Evolutionary conservation across 257 asterid species (phyloP), one percentile per base, ranked within the genome.

Genomic region (Haberlea rhodopensis): DNA sequence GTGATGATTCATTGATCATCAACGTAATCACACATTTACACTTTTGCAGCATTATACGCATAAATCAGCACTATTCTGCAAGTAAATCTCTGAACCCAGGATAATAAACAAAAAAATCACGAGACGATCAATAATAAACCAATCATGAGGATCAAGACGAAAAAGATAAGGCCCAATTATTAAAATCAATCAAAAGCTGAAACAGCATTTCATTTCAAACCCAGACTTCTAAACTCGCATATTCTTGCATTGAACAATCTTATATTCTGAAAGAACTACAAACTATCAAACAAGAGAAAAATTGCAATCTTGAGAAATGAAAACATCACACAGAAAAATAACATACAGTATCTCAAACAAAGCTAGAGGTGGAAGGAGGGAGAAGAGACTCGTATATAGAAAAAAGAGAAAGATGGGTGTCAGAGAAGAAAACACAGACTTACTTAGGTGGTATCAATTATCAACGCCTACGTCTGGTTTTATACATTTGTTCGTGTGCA

Each of bases 331-430:
- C 66, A 57, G 64, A 53, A 29, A 25, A 6, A 63, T 4, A 53
- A 27, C 57, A 28, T 15, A 24, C n/a, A 24, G 49, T 27, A 32
- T 46, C 58, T 46, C 2, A 20, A 68, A 62, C 6, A 28, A 58
- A 22, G 27, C 29, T 28, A 56, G 64, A 55, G 10, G 55, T 45
- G 56, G 63, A 68, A 61, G 73, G 54, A 54, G 29, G 49, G 56
- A n/a, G 66, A 71, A 76, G 70, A 78, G 79, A 65, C 69, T 57
- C 92, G 76, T 81, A 87, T 96, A 63, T 75, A 76, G 82, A 67
- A 58, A 51, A 73, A 65, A 60, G 75, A 68, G 73, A 66, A 70
- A 61, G 81, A 75, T 25, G 72, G 79, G 79, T 71, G 85, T 77
- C 82, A 79, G 79, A 70, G 83, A 70, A 71, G 81, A 81, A 62